phyloP scores from a whole-genome alignment of 2,329 filamentous ascomycete genomes.

The Didymella exigua region DNA sequence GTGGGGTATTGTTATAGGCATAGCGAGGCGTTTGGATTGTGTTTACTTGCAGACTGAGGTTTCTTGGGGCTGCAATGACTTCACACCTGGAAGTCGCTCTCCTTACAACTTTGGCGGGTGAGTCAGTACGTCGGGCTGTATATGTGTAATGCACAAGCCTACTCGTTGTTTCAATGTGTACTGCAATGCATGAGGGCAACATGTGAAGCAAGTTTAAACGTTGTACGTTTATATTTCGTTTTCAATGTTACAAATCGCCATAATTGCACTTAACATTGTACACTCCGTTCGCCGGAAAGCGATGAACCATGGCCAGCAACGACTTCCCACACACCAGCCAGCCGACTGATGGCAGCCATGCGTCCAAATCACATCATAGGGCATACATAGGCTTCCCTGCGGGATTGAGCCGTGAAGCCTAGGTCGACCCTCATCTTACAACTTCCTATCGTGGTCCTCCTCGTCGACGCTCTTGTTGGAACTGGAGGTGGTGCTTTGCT shows the following conservation, averaged over 20 bases:
- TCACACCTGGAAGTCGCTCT: no score
- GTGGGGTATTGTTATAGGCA: neutral
- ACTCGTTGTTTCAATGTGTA: no score
- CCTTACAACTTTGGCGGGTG: no score
- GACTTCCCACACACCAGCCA: slow-evolving; percentile 29
- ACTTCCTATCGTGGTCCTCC: slow-evolving; percentile 56
- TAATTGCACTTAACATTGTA: slow-evolving; percentile 31
- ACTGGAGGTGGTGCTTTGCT: slow-evolving; percentile 58
- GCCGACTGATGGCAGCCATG: slow-evolving; percentile 30
- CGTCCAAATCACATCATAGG: slow-evolving; percentile 7
- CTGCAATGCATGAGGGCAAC: no score
- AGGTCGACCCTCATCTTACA: slow-evolving; percentile 35
- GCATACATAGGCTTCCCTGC: slow-evolving; percentile 13
- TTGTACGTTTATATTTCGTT: neutral
- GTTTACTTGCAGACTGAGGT: no score
- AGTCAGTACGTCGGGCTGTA: no score
- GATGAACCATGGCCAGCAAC: slow-evolving; percentile 15
- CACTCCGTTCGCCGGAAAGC: slow-evolving; percentile 24
- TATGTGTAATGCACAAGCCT: no score
- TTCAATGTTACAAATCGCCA: slow-evolving; percentile 28
- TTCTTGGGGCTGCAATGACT: neutral
- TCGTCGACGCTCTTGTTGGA: slow-evolving; percentile 65
- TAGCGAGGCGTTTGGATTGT: slow-evolving; percentile 2
- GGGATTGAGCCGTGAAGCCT: slow-evolving; percentile 15
- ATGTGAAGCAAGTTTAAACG: no score